Evolutionary conservation across 83 land plant genomes (phyloP).

Genomic region (Diphasiastrum complanatum): DNA sequence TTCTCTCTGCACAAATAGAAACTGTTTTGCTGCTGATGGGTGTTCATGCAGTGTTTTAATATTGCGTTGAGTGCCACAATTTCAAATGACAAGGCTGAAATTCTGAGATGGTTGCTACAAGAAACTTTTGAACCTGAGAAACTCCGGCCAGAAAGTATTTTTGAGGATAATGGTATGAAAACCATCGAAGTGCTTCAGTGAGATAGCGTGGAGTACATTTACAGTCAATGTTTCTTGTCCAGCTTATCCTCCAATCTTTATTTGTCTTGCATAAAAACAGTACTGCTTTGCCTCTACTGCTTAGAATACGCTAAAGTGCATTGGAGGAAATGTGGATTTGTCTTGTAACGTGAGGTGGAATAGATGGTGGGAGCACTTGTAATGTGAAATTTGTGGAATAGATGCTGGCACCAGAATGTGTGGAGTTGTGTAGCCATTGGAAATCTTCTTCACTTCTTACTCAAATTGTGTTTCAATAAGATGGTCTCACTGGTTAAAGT

Average conservation of each 20-base stretch:
- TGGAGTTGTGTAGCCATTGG: no score
- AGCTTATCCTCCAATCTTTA: neutral
- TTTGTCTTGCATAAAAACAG: neutral
- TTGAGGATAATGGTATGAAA: slow-evolving; percentile 33
- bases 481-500: neutral
- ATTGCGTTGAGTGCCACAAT: slow-evolving; percentile 46
- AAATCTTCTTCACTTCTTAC: neutral
- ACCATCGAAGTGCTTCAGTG: slow-evolving; percentile 10
- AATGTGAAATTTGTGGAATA: no score
- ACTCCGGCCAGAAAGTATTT: slow-evolving; percentile 46
- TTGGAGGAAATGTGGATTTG: no score
- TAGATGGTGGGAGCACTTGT: no score
- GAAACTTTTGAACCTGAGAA: slow-evolving; percentile 86
- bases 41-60: slow-evolving; percentile 63
- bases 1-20: neutral
- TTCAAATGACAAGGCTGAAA: slow-evolving; percentile 47
- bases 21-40: neutral
- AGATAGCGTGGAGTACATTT: neutral
- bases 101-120: slow-evolving; percentile 61
- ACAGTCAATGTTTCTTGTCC: neutral
- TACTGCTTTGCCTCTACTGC: neutral
- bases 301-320: neutral
- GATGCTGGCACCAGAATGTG: no score
- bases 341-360: no score
- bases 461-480: neutral